Percentiles rank a stretch among this genome's conserved stretches.
These are phyloP conservation scores for Apiotrichum gracile DNA, from an alignment of 1,284 basidiomycete species.

Conservation along the genomic window DNA sequence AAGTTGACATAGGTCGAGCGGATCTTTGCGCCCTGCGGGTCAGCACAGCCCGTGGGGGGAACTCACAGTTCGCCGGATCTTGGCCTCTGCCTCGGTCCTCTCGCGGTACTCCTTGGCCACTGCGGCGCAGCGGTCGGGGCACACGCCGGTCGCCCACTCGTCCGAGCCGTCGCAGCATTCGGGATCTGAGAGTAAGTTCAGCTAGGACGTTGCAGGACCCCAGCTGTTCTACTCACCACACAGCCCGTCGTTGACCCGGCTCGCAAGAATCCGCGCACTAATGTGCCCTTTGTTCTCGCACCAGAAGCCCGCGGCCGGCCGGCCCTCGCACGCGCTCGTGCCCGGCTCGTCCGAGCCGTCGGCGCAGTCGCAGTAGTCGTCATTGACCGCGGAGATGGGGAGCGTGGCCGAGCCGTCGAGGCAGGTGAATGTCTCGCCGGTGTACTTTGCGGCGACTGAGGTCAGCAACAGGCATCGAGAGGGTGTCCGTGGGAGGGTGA, in stretches of 20 bases:
- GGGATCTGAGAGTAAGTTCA: constrained; percentile 57
- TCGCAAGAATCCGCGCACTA: constrained; percentile 68
- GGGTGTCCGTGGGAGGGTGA: not conserved
- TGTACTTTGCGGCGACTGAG: constrained; percentile 14
- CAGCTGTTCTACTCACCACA: constrained; percentile 62
- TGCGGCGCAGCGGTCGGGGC: constrained; percentile 70
- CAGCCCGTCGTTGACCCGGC: constrained; percentile 88
- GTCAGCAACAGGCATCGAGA: not conserved
- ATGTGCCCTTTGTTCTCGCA: constrained; percentile 86
- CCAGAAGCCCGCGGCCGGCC: constrained; percentile 63
- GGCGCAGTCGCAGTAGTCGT: constrained; percentile 89
- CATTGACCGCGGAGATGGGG: constrained; percentile 73
- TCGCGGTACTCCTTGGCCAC: constrained; percentile 66
- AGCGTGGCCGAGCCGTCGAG: constrained; percentile 41
- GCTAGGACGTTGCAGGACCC: not conserved
- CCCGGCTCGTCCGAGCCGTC: constrained; percentile 95
- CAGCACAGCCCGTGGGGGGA: not conserved
- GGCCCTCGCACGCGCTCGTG: constrained; percentile 70
- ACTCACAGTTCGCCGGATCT: constrained; percentile 71
- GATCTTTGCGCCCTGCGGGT: constrained; percentile 74
- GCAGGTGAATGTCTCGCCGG: constrained; percentile 30
- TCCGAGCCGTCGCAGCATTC: constrained; percentile 99
- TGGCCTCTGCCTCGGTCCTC: constrained; percentile 63
- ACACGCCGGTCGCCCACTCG: constrained; percentile 64
- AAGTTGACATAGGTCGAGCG: constrained; percentile 79